phyloP scores from a whole-genome alignment of 495 filamentous ascomycete species.

The Podospora didyma region DNA sequence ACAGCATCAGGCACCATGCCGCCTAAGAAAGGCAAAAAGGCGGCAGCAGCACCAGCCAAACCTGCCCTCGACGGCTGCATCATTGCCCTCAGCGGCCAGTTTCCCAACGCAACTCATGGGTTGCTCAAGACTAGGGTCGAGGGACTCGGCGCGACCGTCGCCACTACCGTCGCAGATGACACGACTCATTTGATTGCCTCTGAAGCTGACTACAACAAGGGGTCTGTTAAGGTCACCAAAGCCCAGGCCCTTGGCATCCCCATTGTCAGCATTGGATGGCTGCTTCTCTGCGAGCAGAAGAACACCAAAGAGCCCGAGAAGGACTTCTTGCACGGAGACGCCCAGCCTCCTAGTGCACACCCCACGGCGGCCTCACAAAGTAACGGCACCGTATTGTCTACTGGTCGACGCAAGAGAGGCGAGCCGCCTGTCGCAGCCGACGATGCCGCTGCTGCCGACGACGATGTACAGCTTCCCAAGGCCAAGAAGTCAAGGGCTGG shows the following conservation, averaged over 20 bases:
- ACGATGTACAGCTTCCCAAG: slow-evolving; percentile 11
- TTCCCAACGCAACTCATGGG: slow-evolving; percentile 51
- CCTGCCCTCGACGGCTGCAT: slow-evolving; percentile 39
- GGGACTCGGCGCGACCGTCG: slow-evolving; percentile 46
- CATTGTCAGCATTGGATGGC: slow-evolving; percentile 62
- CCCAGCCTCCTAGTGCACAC: not conserved
- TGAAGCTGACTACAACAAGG: slow-evolving; percentile 49
- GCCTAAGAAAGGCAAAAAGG: slow-evolving; percentile 23
- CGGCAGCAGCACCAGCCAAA: slow-evolving; percentile 17
- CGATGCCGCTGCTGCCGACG: not conserved
- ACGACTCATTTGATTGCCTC: slow-evolving; percentile 61
- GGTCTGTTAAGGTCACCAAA: slow-evolving; percentile 44
- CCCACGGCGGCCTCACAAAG: not conserved
- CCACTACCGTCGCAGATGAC: slow-evolving; percentile 38
- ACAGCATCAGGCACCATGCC: too few relatives aligned
- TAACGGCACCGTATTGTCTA: not conserved
- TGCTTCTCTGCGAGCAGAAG: slow-evolving; percentile 46
- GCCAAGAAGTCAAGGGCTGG: slow-evolving; percentile 20
- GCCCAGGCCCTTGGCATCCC: slow-evolving; percentile 45
- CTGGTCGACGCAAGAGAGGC: slow-evolving; percentile 20
- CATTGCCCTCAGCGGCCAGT: slow-evolving; percentile 59
- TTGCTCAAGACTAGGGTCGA: slow-evolving; percentile 42
- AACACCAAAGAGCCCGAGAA: slow-evolving; percentile 34
- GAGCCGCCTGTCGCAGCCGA: slow-evolving; percentile 7
- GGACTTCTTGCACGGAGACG: slow-evolving; percentile 7